Evolutionary conservation across 495 filamentous ascomycete species (phyloP).

Genomic region (Aspergillus cavernicola): DNA sequence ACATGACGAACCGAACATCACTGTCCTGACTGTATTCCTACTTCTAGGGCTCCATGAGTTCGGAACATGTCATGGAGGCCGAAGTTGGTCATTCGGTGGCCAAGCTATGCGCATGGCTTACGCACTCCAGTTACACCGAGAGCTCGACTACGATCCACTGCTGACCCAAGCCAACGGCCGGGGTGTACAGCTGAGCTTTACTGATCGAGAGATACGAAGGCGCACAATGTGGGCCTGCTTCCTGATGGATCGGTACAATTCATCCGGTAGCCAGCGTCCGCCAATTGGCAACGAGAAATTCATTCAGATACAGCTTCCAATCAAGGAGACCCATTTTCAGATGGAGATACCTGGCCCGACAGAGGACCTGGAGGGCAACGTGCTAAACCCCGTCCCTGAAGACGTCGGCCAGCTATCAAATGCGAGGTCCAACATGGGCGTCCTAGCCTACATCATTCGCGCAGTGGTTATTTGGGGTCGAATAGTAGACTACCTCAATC

Average conservation of each 20-base stretch:
- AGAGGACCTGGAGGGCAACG: conserved; percentile 73
- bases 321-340: conserved; percentile 85
- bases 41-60: conserved; percentile 92
- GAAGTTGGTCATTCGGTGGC: conserved; percentile 92
- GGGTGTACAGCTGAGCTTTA: conserved; percentile 71
- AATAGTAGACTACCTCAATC: conserved; percentile 84
- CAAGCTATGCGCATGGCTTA: conserved; percentile 97
- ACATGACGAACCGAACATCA: conserved; percentile 95
- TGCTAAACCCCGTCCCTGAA: conserved; percentile 60
- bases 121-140: conserved; percentile 88
- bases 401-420: conserved; percentile 62
- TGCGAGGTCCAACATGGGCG: conserved; percentile 84
- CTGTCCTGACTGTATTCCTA: conserved; percentile 82
- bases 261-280: conserved; percentile 89
- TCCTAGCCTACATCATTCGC: conserved; percentile 86
- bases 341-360: conserved; percentile 88
- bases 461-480: conserved; percentile 85
- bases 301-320: conserved; percentile 84
- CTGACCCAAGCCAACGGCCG: conserved; percentile 54
- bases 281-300: conserved; percentile 87
- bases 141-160: conserved; percentile 82
- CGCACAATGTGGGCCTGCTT: conserved; percentile 98
- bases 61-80: conserved; percentile 91
- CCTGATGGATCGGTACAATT: conserved; percentile 95
- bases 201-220: conserved; percentile 86